These are phyloP conservation scores for Melanogaster broomeanus DNA, from an alignment of 768 basidiomycete species.

Conservation along the genomic window DNA sequence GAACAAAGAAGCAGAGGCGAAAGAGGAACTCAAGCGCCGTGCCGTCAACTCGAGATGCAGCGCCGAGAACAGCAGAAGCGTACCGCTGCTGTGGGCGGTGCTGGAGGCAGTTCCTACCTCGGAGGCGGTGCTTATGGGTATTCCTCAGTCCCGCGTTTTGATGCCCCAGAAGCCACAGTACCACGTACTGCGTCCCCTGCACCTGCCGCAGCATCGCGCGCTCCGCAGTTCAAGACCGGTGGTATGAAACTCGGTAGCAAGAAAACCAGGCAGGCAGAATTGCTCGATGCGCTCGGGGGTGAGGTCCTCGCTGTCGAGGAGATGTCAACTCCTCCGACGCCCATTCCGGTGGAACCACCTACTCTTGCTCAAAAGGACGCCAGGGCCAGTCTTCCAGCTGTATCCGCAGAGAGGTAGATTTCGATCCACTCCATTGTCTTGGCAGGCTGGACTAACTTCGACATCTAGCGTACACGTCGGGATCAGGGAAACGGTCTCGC, in stretches of 20 bases:
- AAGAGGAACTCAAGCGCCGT: constrained; percentile 96
- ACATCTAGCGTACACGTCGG: constrained; percentile 74
- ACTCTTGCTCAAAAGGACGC: constrained; percentile 45
- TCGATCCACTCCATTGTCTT: neutral
- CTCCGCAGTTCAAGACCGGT: constrained; percentile 86
- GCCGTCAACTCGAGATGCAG: constrained; percentile 99
- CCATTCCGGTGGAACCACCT: constrained; percentile 49
- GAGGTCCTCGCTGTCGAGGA: constrained; percentile 61
- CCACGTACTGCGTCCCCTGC: constrained; percentile 43
- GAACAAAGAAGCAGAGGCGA: constrained; percentile 99
- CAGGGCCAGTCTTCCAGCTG: constrained; percentile 69
- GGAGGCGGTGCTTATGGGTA: constrained; percentile 74
- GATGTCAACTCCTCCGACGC: constrained; percentile 51
- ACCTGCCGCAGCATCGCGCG: constrained; percentile 51
- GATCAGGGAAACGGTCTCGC: constrained; percentile 80
- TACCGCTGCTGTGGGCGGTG: constrained; percentile 47
- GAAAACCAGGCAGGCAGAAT: constrained; percentile 85
- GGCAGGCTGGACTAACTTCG: neutral
- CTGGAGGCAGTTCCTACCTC: constrained; percentile 54
- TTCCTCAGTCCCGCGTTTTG: constrained; percentile 69
- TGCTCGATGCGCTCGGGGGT: constrained; percentile 85
- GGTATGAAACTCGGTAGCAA: constrained; percentile 98
- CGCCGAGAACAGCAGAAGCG: constrained; percentile 91
- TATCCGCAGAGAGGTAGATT: constrained; percentile 72
- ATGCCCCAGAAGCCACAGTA: constrained; percentile 56